Percentiles rank a stretch among this genome's conserved stretches.
Evolutionary conservation across 225 moss, liverwort and hornwort species (phyloP).

Genomic region (Asterella californica): DNA sequence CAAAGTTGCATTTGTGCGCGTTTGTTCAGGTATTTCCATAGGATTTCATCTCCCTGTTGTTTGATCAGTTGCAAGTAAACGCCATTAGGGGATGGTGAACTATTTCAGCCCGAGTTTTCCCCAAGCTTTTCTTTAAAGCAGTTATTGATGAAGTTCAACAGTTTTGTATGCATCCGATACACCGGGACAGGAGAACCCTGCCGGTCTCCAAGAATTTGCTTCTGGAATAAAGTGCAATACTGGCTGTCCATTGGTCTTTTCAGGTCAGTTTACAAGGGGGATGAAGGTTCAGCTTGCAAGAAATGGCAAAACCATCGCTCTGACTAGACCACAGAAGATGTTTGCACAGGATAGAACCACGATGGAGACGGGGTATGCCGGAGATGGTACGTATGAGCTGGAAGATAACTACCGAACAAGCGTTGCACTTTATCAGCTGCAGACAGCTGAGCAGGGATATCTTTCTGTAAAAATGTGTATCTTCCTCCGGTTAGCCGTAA

Average conservation of each 20-base stretch:
- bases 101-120: neutral
- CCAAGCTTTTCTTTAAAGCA: too few species aligned
- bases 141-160: neutral
- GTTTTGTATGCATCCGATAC: neutral
- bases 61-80: neutral
- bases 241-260: conserved; percentile 3
- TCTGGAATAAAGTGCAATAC: neutral
- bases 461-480: neutral
- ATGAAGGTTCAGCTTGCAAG: conserved; percentile 98
- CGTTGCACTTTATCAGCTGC: neutral
- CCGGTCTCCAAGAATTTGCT: neutral
- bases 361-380: conserved; percentile 88
- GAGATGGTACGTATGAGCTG: conserved; percentile 58
- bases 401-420: neutral
- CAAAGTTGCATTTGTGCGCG: conserved; percentile 93
- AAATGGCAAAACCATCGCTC: conserved; percentile 76
- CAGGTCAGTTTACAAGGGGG: conserved; percentile 84
- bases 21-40: conserved; percentile 69
- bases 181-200: neutral
- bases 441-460: neutral
- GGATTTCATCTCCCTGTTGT: neutral
- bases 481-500: neutral
- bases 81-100: neutral
- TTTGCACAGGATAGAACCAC: conserved; percentile 90
- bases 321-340: conserved; percentile 98